Evolutionary conservation across 352 stramenopile species (phyloP), one percentile per base, ranked within the genome.

Genomic region (Globisporangium carolinianum): DNA sequence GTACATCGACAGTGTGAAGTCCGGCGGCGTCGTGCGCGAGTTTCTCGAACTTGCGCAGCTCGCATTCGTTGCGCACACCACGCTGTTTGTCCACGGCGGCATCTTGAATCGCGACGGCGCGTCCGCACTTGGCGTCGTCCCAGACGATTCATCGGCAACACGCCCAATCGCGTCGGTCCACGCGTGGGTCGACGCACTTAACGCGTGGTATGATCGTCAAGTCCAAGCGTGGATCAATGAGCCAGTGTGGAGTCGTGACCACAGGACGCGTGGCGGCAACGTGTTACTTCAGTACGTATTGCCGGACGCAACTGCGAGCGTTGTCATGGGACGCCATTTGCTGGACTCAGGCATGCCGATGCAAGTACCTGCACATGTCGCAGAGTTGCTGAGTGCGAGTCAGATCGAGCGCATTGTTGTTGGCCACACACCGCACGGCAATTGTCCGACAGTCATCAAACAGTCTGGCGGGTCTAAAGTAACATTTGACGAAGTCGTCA

Each of bases 1-100:
- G 17, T 97, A 91, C 63, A 2, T 81, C 37, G 53, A 75, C 15
- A 92, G 89, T 55, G 78, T 97, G 5, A 41, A 73, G 15, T 55
- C 74, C 1, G 80, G 83, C 48, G 92, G 92, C 10, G 79, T 88
- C 10, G 48, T 98, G 12, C 78, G 77, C 39, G 74, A 96, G 63
- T 98, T 95, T 68, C 69, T 98, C 41, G 51, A 87, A 53, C 63
- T 82, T 18, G 87, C 87, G 9, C 72, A 72, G 32, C 76, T 98
- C 15, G 90, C 83, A 41, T 91, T 85, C 51, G 67, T 93, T 43
- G 59, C 80, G 4, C 80, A 92, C 47, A 75, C 87, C 53, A 97
- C 90, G 55, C 73, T 98, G n/a, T 97, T 97, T 79, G 84, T 97
- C 46, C 92, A 98, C 56, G 92, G 92, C 38, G 92, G 90, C 1